These are phyloP conservation scores for Globisporangium spinosum DNA, from an alignment of 352 stramenopile species.

Conservation along the genomic window DNA sequence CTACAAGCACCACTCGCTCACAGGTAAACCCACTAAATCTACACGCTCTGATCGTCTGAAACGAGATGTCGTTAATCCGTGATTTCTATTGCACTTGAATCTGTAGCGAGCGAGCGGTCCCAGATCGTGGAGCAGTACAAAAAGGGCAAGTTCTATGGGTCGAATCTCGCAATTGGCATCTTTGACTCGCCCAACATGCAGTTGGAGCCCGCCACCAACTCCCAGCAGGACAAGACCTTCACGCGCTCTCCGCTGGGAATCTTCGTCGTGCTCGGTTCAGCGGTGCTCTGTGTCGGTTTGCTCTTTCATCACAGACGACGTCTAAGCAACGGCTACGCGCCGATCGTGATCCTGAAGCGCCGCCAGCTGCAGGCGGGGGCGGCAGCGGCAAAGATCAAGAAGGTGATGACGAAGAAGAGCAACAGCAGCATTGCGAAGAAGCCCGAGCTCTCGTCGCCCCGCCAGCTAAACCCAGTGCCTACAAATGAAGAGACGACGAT, in stretches of 20 bases:
- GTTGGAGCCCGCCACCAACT: constrained; percentile 27
- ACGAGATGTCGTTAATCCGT: not conserved
- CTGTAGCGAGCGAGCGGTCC: constrained; percentile 39
- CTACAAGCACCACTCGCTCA: constrained; percentile 54
- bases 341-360: constrained; percentile 42
- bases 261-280: constrained; percentile 41
- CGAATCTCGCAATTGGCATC: constrained; percentile 58
- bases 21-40: constrained; percentile 23
- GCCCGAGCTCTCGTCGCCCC: constrained; percentile 26
- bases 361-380: constrained; percentile 30
- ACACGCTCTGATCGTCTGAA: not conserved
- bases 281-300: constrained; percentile 42
- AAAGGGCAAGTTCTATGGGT: constrained; percentile 56
- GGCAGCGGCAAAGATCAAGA: constrained; percentile 23
- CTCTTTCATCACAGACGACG: constrained; percentile 53
- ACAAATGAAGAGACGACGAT: constrained; percentile 40
- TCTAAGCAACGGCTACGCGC: constrained; percentile 61
- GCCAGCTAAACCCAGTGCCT: constrained; percentile 29
- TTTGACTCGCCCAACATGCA: constrained; percentile 45
- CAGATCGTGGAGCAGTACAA: constrained; percentile 60
- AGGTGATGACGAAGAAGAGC: not conserved
- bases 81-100: not conserved
- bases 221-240: constrained; percentile 22
- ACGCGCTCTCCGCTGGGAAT: constrained; percentile 32
- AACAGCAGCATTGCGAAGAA: constrained; percentile 16